Evolutionary conservation across 108 stramenopile species (phyloP), one percentile per base, ranked within the genome.

Genomic region (Nitzschia sp.): DNA sequence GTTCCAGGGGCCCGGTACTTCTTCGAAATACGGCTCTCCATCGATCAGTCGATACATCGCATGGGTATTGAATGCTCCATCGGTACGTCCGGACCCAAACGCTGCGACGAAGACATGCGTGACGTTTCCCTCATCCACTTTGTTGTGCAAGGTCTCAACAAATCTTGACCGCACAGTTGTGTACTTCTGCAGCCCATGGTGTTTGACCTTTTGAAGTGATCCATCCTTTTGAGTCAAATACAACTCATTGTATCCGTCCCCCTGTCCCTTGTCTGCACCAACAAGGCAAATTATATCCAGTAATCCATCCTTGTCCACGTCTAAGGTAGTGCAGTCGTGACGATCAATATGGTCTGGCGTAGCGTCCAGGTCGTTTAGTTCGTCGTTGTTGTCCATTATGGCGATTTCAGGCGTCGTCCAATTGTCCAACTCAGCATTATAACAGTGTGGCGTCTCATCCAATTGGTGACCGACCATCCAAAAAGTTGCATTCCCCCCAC

Each of bases 391-490:
- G 2, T 61, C 41, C 36, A 61, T 9, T 2, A 61, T 25, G 9
- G 60, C 36, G 21, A 61, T 44, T 44, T 22, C n/a, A 6, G 60
- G 60, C 17, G 16, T 38, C 2, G n/a, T 61, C 60, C 60, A 61
- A 13, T 19, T 38, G 8, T 26, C 41, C 0, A 26, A 25, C 0
- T 41, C 36, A 32, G 35, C 60, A 25, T 61, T 22, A 41, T 61
- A 61, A 31, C 60, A 61, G 45, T 41, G 26, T 0, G 60, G 60
- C 2, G 60, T 44, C 38, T 61, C 60, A 45, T 61, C 36, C 29
- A 34, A 16, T 41, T 61, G 60, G 45, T 61, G 60, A n/a, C 60
- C 60, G 21, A 44, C 60, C 6, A 61, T 22, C 60, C 60, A 61
- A 23, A 44, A 44, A 1, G 60, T 61, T 31, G 3, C 33, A 44